Evolutionary conservation across 2,329 filamentous ascomycete genomes (phyloP), one percentile per base, ranked within the genome.

Genomic region (Mollisiaceae sp.): DNA sequence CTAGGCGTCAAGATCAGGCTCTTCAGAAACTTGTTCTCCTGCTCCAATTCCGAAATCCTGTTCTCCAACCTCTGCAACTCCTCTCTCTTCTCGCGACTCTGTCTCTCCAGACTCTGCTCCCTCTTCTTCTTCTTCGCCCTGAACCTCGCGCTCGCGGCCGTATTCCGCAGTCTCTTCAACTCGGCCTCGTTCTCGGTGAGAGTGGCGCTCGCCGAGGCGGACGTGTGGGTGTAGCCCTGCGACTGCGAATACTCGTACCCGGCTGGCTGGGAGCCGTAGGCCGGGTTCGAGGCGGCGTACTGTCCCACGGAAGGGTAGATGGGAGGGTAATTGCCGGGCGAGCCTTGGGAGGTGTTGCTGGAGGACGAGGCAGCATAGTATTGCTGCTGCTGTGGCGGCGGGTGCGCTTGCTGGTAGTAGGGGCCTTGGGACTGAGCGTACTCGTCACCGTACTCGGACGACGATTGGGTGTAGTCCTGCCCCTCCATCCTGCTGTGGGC

Each of bases 121-220:
- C 93, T 89, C 79, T 94, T 91, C 85, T 97, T 97, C 88, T 97
- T 97, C 87, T 97, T 97, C 76, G 94, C 88, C 65, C 93, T 90
- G 84, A 97, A 97, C 58, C 93, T 89, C 15, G 93, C 93, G 70
- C 89, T 93, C 62, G 93, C 93, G 35, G 93, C 93, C 5, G 93
- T 96, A 79, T 97, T 97, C 68, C 93, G 88, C 64, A 92, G 87
- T 54, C 93, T 89, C 81, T 95, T 95, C 12, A 70, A 47, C 60
- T 72, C 63, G 60, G 67, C 56, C 38, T 65, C 62, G 36, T 57
- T 57, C 20, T 57, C 55, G 14, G 32, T 38, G 32, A 57, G 35
- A 3, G 32, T 38, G 4, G 55, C 55, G 32, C 18, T 22, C 14
- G 55, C 55, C 11, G 55, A 57, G 20, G 55, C 55, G 11, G 18